Base-by-base conservation (phyloP, 352 stramenopile genomes). In the Thraustotheca clavata region DNA sequence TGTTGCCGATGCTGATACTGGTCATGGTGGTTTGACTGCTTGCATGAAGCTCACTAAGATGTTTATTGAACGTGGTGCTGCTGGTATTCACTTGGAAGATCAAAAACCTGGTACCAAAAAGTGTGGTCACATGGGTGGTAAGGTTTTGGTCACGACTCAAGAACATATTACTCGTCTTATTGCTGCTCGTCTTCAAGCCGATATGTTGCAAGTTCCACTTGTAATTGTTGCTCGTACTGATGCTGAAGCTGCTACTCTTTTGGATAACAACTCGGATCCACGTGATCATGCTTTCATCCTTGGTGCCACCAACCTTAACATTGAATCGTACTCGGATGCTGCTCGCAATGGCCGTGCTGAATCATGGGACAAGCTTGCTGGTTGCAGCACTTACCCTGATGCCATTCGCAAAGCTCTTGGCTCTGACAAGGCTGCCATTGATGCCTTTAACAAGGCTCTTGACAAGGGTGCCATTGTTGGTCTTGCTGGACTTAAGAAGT, bases 11-110 rank as follows among this genome's bases (percentile, higher is more conserved):
- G 96, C 91, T 14, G 96, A 99, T 72, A 99, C 96, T 40, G 96
- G 96, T 54, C 94, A 98, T 74, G 93, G 93, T 36, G 96, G 96
- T 29, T 73, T 99, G 5, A 98, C 88, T 14, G 95, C 96, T 7
- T 93, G 98, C 36, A 99, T 99, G 95, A 99, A 99, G 77, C 73
- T 99, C 26, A 98, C 92, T 36, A 98, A 99, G 79, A 94, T 99
- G 73, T 98, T 99, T 75, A 92, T 99, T 55, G 96, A 99, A 72
- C 89, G 91, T 57, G 96, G 96, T 20, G 96, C 96, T n/a, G 88
- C 96, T 4, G 96, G 95, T 55, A 95, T 99, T 59, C 96, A 99
- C 82, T 91, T 99, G 57, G 96, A 99, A 76, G 96, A 99, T 80
- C 96, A 99, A 80, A 97, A 98, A 75, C 93, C 95, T 5, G 96